Base-by-base conservation (phyloP, 768 basidiomycete species). In the Pisolithus sp. region DNA sequence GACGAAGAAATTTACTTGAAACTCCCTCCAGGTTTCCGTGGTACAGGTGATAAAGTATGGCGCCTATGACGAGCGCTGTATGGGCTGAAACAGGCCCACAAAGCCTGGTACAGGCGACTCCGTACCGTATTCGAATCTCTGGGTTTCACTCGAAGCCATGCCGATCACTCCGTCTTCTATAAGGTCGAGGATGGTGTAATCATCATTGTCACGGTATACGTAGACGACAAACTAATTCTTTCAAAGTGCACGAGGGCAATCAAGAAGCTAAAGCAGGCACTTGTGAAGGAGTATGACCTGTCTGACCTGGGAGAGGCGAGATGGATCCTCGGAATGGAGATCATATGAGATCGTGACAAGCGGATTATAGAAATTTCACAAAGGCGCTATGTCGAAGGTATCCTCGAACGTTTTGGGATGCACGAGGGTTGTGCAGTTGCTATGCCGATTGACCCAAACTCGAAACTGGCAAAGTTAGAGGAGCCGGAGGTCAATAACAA, bases 1-100 rank as follows among this genome's bases (percentile, higher is more conserved):
- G 31, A 31, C 10, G 60, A 67, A 23, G 57, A 62, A 12, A 61
- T 69, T 5, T 69, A 65, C 45, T 58, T 71, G 47, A 28, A 58
- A 1, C 54, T 20, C 12, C n/a, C n/a, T n/a, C n/a, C n/a, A n/a
- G n/a, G n/a, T n/a, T n/a, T n/a, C n/a, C n/a, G n/a, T n/a, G n/a
- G 4, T 12, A 2, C 18, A 0, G n/a, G 18, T 13, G 15, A 42
- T 18, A 30, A 3, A n/a, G 50, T 52, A 2, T 45, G 46, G 36
- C n/a, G 17, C 1, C 46, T 50, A n/a, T 18, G 12, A 6, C 12
- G 12, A 2, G 28, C 23, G 0, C 54, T 55, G 0, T 55, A 55
- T 13, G 21, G 51, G 2, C 42, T 49, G 1, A 55, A 55, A 13
- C 54, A 55, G n/a, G 51, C 42, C 2, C 36, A n/a, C 5, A 39